These are phyloP conservation scores for Fabrea salina DNA, from an alignment of 169 alveolate genomes.

Conservation along the genomic window DNA sequence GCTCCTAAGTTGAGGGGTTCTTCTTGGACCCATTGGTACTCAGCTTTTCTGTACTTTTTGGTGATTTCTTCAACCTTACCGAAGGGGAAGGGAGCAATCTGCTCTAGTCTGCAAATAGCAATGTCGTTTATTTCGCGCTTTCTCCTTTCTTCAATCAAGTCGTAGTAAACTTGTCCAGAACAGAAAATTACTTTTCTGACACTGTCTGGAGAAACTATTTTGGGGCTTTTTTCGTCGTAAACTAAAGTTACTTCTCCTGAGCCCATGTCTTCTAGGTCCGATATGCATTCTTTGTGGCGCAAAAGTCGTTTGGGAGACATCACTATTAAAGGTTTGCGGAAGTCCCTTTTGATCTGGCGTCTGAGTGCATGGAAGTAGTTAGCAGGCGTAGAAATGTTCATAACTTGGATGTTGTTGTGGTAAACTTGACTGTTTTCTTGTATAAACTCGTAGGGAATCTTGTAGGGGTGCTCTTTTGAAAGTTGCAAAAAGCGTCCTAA, in stretches of 20 bases:
- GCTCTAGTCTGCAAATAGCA: conserved; percentile 86
- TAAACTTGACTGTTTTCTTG: conserved; percentile 40
- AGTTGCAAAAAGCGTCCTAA: conserved; percentile 77
- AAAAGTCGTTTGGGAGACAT: conserved; percentile 75
- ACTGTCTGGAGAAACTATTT: conserved; percentile 5
- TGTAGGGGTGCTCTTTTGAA: conserved; percentile 81
- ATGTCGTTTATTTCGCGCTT: conserved; percentile 43
- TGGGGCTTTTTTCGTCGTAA: background rate
- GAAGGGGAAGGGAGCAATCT: conserved; percentile 90
- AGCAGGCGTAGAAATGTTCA: conserved; percentile 87
- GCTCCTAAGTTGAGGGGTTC: conserved; percentile 57
- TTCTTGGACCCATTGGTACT: conserved; percentile 50
- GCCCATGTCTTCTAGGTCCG: conserved; percentile 41
- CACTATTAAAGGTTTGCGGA: conserved; percentile 80
- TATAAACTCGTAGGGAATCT: conserved; percentile 71
- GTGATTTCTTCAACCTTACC: conserved; percentile 30
- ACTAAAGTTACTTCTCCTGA: conserved; percentile 37
- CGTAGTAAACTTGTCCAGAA: conserved; percentile 91
- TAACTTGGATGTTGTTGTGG: conserved; percentile 76
- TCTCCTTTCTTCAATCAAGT: conserved; percentile 53
- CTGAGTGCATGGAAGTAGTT: conserved; percentile 91
- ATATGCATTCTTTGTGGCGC: conserved; percentile 50
- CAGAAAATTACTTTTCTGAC: conserved; percentile 86
- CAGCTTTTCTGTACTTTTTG: conserved; percentile 42
- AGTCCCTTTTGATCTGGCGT: conserved; percentile 89